Percentiles rank a stretch among this genome's conserved stretches.
phyloP scores from a whole-genome alignment of 257 asterid genomes.

The Salvia hispanica region DNA sequence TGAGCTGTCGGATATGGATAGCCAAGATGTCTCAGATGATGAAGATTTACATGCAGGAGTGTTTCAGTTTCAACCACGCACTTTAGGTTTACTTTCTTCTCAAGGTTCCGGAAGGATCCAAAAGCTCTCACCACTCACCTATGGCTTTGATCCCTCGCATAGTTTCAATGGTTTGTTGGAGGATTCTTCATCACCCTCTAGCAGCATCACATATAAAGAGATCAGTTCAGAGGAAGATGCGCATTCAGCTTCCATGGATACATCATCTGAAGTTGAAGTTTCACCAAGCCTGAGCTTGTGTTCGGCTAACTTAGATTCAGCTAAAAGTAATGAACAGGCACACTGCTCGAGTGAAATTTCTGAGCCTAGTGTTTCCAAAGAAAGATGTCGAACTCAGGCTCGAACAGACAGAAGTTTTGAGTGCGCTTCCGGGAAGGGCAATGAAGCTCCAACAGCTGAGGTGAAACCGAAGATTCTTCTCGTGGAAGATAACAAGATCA shows the following conservation, averaged over 20 bases:
- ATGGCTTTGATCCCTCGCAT: conserved; percentile 34
- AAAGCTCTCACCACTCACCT: conserved; percentile 43
- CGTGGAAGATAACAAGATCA: conserved; percentile 81
- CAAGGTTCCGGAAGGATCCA: conserved; percentile 60
- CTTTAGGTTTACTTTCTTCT: conserved; percentile 65
- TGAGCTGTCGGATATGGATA: conserved; percentile 60
- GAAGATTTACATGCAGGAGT: conserved; percentile 64
- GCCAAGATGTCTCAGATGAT: conserved; percentile 47
- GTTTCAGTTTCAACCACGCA: conserved; percentile 73
- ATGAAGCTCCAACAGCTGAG: conserved; percentile 35
- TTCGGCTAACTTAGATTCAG: conserved; percentile 30
- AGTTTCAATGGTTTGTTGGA: conserved; percentile 38
- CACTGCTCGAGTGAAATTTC: conserved; percentile 34
- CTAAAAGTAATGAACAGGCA: conserved; percentile 22
- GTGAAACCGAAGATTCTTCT: conserved; percentile 73
- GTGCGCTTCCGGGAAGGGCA: conserved; percentile 50
- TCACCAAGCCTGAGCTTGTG: conserved; percentile 29
- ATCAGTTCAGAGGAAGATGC: conserved; percentile 51
- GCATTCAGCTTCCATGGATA: conserved; percentile 45
- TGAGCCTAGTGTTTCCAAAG: conserved; percentile 32
- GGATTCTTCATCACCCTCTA: conserved; percentile 45
- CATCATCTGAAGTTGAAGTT: conserved; percentile 40
- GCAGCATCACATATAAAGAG: conserved; percentile 48
- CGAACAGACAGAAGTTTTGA: conserved; percentile 39
- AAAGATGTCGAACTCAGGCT: conserved; percentile 29